Percentiles rank a stretch among this genome's conserved stretches.
Evolutionary conservation across 306 rosid genomes (phyloP).

Genomic region (Luffa aegyptiaca): DNA sequence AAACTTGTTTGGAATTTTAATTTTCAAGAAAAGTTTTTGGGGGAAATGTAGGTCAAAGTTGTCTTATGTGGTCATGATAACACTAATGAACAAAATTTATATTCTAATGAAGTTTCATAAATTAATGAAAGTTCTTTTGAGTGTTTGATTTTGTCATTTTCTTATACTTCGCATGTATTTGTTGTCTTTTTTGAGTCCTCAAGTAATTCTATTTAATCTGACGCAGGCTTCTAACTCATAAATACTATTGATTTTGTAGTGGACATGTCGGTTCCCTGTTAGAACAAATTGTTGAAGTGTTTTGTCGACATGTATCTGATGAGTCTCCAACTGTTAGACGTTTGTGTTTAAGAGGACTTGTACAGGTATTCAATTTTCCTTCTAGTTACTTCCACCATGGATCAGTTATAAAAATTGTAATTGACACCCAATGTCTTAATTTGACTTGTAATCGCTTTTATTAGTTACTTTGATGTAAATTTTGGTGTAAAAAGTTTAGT

Average conservation of each 20-base stretch:
- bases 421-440: background rate
- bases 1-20: background rate
- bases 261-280: slow-evolving; percentile 63
- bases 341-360: slow-evolving; percentile 89
- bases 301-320: slow-evolving; percentile 80
- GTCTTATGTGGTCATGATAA: background rate
- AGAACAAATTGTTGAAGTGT: slow-evolving; percentile 81
- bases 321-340: slow-evolving; percentile 88
- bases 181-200: background rate
- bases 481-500: background rate
- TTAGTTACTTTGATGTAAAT: background rate
- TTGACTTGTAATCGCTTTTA: background rate
- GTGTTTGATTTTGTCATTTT: background rate
- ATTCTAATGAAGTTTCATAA: background rate
- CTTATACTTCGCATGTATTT: background rate
- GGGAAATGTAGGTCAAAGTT: background rate
- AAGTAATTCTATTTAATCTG: background rate
- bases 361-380: slow-evolving; percentile 42
- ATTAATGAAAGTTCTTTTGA: background rate
- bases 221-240: slow-evolving; percentile 17
- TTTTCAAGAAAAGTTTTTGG: background rate
- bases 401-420: background rate
- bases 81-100: background rate
- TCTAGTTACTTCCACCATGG: background rate
- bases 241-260: slow-evolving; percentile 33